A percentile compares a stretch with the other conserved stretches of the same genome.
phyloP scores from a whole-genome alignment of 1,284 basidiomycete species.

The Neonothopanus nambi region DNA sequence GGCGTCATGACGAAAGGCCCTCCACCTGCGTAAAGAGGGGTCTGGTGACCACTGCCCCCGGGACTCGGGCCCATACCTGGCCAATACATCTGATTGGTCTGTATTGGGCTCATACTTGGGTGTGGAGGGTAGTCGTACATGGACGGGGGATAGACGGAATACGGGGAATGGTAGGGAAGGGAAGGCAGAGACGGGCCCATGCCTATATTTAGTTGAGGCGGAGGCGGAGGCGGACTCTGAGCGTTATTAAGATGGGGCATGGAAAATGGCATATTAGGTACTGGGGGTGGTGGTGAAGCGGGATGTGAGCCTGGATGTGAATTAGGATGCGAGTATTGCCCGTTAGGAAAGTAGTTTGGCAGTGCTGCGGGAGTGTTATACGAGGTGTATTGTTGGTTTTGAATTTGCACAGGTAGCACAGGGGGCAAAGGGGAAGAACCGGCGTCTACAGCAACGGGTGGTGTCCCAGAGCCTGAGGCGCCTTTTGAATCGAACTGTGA shows the following conservation, averaged over 20 bases:
- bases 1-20: not conserved
- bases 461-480: too few species aligned
- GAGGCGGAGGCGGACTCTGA: conserved; percentile 1
- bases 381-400: conserved; percentile 7
- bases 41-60: conserved; percentile 9
- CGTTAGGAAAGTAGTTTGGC: not conserved
- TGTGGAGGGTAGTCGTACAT: conserved; percentile 8
- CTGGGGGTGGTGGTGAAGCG: not conserved
- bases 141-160: conserved; percentile 3
- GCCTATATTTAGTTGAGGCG: not conserved
- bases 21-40: conserved; percentile 1
- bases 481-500: too few species aligned
- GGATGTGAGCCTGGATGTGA: not conserved
- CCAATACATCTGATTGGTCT: not conserved
- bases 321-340: not conserved
- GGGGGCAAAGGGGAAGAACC: conserved; percentile 2
- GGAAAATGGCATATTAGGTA: not conserved
- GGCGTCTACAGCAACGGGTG: not conserved
- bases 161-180: conserved; percentile 11
- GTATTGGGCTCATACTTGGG: not conserved
- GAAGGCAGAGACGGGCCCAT: not conserved
- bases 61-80: not conserved
- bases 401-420: conserved; percentile 6
- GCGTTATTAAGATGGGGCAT: not conserved
- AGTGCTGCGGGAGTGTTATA: not conserved